Conservation (phyloP, 352 stramenopile genomes). For the Phytophthora multivora region DNA sequence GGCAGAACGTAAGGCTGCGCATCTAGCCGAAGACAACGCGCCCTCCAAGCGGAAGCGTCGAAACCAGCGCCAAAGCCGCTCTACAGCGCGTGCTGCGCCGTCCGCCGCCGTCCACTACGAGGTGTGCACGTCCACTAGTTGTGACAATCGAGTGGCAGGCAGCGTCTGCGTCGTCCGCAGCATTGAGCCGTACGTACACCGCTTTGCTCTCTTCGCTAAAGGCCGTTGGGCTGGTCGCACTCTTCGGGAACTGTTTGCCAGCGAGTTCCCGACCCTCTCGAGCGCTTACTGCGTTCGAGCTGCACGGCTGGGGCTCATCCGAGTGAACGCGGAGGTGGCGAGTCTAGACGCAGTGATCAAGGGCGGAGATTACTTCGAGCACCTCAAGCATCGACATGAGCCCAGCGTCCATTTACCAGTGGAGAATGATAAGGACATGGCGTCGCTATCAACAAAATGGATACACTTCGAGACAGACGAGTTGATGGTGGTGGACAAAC, state of each 20-base stretch:
- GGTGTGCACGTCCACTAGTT: conserved; percentile 34
- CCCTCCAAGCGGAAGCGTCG: conserved; percentile 44
- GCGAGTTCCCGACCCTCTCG: conserved; percentile 56
- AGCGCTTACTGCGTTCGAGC: conserved; percentile 59
- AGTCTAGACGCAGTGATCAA: conserved; percentile 68
- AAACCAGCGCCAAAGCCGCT: conserved; percentile 37
- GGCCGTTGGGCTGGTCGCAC: conserved; percentile 85
- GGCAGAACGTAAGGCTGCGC: conserved; percentile 40
- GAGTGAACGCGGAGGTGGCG: conserved; percentile 76
- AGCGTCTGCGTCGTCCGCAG: conserved; percentile 44
- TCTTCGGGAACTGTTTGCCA: conserved; percentile 85
- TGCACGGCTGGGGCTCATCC: conserved; percentile 85
- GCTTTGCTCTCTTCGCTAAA: conserved; percentile 92
- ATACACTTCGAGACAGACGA: conserved; percentile 57
- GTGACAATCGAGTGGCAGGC: conserved; percentile 27
- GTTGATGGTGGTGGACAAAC: conserved; percentile 80
- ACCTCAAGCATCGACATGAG: conserved; percentile 94
- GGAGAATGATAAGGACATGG: conserved; percentile 3
- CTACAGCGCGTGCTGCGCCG: conserved; percentile 6
- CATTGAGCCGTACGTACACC: conserved; percentile 91
- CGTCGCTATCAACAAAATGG: conserved; percentile 19
- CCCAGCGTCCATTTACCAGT: conserved; percentile 70
- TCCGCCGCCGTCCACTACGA: conserved; percentile 32
- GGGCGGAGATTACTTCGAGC: conserved; percentile 87
- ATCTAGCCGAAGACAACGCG: conserved; percentile 13